Evolutionary conservation across 768 basidiomycete genomes (phyloP), one percentile per base, ranked within the genome.

Genomic region (Calocera cornea): DNA sequence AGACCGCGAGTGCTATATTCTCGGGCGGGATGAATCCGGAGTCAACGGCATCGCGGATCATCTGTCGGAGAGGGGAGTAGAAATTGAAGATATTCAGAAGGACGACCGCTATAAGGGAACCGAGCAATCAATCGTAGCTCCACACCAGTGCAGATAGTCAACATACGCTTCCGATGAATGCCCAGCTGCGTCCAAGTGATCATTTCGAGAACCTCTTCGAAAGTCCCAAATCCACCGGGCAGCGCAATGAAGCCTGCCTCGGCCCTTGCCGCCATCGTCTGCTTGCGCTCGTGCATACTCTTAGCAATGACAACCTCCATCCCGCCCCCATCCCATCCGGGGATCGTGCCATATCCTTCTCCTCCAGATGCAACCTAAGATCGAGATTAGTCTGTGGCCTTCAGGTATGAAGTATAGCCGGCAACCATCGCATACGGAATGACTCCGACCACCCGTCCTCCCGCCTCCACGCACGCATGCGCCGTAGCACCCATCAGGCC

Each of bases 191-290:
- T 90, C 95, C 95, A 99, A 0, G 95, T 97, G 16, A 87, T 84
- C 69, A 91, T 94, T 77, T 98, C 95, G 33, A 97, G 68, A 34
- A 87, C 90, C 83, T 97, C 95, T 77, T 99, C 97, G 70, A 92
- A 91, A 0, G 95, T 97, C 11, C 95, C 95, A 73, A 86, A 97
- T 0, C 95, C 95, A 22, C 95, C 95, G 1, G 95, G 95, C 22
- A 99, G 79, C 12, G 87, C 91, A 60, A 97, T 79, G 72, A 99
- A 99, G 0, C 86, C 94, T 19, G 83, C 81, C 0, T 77, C 74
- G 0, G 84, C 84, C 10, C 88, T 80, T 70, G 83, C 83, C 0
- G 95, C 93, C 94, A 98, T 97, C 74, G 89, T 86, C 10, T 89
- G 81, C 74, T 97, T 97, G 16, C 95, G 86, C 72, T 94, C 86